These are phyloP conservation scores for Peniophora sp. DNA, from an alignment of 1,284 basidiomycete species.

Conservation along the genomic window DNA sequence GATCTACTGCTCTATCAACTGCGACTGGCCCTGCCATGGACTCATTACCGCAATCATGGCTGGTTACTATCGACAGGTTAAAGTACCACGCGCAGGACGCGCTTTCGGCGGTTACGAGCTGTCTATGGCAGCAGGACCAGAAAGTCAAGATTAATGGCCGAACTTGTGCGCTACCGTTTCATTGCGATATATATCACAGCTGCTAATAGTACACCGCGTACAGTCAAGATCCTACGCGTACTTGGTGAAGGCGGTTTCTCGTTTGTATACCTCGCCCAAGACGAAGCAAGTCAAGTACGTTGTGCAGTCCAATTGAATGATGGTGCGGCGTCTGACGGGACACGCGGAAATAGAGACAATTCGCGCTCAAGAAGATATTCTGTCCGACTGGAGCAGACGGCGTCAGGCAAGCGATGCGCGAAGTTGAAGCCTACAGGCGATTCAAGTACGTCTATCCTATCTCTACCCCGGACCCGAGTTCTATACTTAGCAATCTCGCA, in stretches of 20 bases:
- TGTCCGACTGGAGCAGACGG: conserved; percentile 78
- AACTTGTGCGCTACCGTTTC: conserved; percentile 46
- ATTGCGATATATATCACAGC: no score
- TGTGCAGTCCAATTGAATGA: not conserved
- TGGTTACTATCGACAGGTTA: conserved; percentile 48
- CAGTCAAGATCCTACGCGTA: conserved; percentile 83
- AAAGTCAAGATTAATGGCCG: conserved; percentile 92
- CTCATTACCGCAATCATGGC: conserved; percentile 10
- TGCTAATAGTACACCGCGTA: no score
- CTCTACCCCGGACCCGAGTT: conserved; percentile 1
- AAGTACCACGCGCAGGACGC: conserved; percentile 75
- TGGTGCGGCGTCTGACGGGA: not conserved
- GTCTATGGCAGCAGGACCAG: conserved; percentile 71
- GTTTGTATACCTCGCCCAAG: conserved; percentile 89
- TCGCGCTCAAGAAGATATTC: conserved; percentile 91
- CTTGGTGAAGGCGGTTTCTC: conserved; percentile 94
- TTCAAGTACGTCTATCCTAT: conserved; percentile 60
- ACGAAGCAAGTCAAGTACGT: conserved; percentile 72
- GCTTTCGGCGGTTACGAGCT: conserved; percentile 69
- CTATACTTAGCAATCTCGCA: conserved; percentile 19
- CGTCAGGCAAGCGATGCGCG: conserved; percentile 80
- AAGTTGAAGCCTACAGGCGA: conserved; percentile 85
- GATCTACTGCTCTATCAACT: not conserved
- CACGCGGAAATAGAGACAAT: conserved; percentile 54
- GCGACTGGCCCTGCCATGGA: conserved; percentile 8